phyloP scores from a whole-genome alignment of 352 stramenopile species.

The Pythium plurisporium region DNA sequence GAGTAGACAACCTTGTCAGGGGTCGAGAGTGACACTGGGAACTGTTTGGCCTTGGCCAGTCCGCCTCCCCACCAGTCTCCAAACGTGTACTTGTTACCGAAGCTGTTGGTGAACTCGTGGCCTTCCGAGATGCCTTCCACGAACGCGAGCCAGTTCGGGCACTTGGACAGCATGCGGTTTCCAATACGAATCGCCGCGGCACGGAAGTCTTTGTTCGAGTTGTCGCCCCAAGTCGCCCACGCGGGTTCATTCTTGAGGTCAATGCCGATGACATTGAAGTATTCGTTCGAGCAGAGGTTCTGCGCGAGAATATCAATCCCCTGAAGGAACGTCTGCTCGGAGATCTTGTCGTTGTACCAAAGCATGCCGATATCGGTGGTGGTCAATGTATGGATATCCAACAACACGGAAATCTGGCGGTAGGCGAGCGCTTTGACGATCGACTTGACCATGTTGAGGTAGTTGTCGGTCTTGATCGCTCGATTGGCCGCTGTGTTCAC shows the following conservation, averaged over 20 bases:
- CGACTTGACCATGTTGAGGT: constrained; percentile 34
- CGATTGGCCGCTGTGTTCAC: constrained; percentile 47
- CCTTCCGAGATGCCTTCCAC: constrained; percentile 54
- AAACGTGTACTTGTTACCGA: constrained; percentile 36
- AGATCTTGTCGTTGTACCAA: constrained; percentile 35
- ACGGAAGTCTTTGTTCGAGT: constrained; percentile 44
- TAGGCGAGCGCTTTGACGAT: constrained; percentile 36
- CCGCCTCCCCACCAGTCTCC: constrained; percentile 64
- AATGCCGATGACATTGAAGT: constrained; percentile 70
- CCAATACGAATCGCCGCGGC: constrained; percentile 42
- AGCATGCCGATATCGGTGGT: constrained; percentile 22
- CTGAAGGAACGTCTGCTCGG: constrained; percentile 25
- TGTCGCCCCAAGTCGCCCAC: constrained; percentile 49
- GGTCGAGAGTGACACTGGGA: constrained; percentile 35
- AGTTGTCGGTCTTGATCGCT: constrained; percentile 38
- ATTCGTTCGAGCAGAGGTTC: constrained; percentile 47
- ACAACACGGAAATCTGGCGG: constrained; percentile 39
- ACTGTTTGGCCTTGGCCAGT: constrained; percentile 33
- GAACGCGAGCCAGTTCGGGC: constrained; percentile 68
- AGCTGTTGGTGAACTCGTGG: constrained; percentile 33
- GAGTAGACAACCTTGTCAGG: constrained; percentile 70
- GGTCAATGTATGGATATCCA: constrained; percentile 38
- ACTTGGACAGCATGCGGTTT: constrained; percentile 60
- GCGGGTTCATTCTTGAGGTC: constrained; percentile 71
- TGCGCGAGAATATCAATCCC: constrained; percentile 32